phyloP scores from a whole-genome alignment of 805 yeast genomes.

The Ogataea degrootiae region DNA sequence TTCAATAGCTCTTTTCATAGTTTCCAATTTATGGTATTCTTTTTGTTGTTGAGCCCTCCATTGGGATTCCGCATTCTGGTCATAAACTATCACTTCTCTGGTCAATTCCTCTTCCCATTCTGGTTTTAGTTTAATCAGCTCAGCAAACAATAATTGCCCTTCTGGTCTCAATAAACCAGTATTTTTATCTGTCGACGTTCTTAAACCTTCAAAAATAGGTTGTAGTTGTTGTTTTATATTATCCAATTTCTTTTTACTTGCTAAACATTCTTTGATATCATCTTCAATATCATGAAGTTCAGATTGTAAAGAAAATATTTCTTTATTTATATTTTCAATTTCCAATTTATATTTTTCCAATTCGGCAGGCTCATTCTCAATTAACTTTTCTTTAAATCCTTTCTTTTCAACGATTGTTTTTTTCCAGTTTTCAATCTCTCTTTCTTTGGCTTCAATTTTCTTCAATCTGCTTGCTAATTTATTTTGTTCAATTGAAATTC shows the following conservation, averaged over 20 bases:
- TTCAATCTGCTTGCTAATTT: slow-evolving; percentile 25
- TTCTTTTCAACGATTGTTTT: slow-evolving; percentile 21
- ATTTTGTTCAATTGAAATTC: slow-evolving; percentile 31
- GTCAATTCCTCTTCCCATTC: slow-evolving; percentile 29
- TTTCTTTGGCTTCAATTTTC: slow-evolving; percentile 30
- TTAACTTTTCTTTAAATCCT: slow-evolving; percentile 10
- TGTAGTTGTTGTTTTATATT: slow-evolving; percentile 17
- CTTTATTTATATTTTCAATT: slow-evolving; percentile 25
- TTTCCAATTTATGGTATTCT: slow-evolving; percentile 29
- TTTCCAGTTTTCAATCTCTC: slow-evolving; percentile 33
- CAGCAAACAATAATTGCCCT: slow-evolving; percentile 21
- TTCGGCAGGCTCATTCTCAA: slow-evolving; percentile 14
- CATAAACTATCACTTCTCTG: slow-evolving; percentile 26
- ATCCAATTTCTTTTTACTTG: slow-evolving; percentile 25
- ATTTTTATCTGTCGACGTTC: slow-evolving; percentile 19
- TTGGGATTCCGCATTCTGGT: slow-evolving; percentile 32
- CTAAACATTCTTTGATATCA: slow-evolving; percentile 26
- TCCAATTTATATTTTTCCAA: slow-evolving; percentile 15
- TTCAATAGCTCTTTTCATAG: slow-evolving; percentile 21
- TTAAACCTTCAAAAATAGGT: slow-evolving; percentile 21
- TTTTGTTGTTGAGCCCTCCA: slow-evolving; percentile 37
- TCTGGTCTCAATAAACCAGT: slow-evolving; percentile 27
- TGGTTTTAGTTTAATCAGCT: slow-evolving; percentile 22
- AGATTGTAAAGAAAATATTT: slow-evolving; percentile 21
- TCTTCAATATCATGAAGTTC: slow-evolving; percentile 30